These are phyloP conservation scores for Brassica juncea DNA, from an alignment of 345 rosid species.

Conservation along the genomic window DNA sequence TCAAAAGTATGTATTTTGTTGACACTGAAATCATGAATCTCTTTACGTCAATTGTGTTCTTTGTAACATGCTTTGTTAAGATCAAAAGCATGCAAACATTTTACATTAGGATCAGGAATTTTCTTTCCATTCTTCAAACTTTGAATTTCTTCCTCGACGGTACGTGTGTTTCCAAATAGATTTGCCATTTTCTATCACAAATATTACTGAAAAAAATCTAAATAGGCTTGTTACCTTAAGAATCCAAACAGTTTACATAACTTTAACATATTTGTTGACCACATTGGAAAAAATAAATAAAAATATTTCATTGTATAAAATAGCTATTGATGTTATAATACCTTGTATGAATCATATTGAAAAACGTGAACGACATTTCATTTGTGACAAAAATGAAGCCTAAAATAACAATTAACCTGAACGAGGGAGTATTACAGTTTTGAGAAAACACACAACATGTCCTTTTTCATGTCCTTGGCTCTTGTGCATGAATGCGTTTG, in stretches of 20 bases:
- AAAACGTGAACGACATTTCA: neutral
- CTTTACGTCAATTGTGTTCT: no score
- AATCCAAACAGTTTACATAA: neutral
- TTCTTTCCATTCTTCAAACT: neutral
- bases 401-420: neutral
- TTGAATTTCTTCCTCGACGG: neutral
- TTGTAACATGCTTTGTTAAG: no score
- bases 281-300: neutral
- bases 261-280: neutral
- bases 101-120: neutral
- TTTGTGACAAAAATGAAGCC: neutral
- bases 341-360: neutral
- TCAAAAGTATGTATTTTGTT: no score
- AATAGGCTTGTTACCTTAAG: neutral
- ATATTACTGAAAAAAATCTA: neutral
- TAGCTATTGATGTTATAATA: neutral
- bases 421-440: neutral
- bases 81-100: no score
- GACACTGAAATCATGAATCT: no score
- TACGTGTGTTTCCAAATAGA: neutral
- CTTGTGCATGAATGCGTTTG: neutral
- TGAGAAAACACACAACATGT: neutral
- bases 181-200: neutral
- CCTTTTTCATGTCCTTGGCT: slow-evolving; percentile 2
- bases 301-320: no score